Conservation (phyloP, 768 basidiomycete species). For the Suillus discolor region DNA sequence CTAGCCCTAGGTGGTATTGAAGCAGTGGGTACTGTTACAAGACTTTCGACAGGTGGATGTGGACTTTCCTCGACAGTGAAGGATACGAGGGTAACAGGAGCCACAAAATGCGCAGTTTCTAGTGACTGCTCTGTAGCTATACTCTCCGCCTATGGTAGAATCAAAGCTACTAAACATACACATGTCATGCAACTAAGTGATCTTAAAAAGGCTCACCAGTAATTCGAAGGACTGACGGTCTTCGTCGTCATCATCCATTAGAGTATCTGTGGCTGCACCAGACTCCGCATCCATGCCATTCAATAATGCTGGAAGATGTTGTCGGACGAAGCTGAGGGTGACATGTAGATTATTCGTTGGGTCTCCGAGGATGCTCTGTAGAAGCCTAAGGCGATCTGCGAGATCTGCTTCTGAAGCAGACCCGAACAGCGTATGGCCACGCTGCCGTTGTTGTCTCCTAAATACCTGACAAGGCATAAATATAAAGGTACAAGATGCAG, state of each 20-base stretch:
- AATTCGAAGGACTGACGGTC: slow-evolving; percentile 22
- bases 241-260: slow-evolving; percentile 32
- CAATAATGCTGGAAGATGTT: slow-evolving; percentile 34
- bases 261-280: slow-evolving; percentile 8
- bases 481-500: slow-evolving; percentile 38
- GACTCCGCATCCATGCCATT: slow-evolving; percentile 18
- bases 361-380: slow-evolving; percentile 54
- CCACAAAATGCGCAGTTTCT: neutral
- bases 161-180: slow-evolving; percentile 27
- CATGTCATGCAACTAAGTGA: slow-evolving; percentile 25
- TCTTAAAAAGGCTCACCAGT: slow-evolving; percentile 24
- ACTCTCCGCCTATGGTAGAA: slow-evolving; percentile 26
- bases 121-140: slow-evolving; percentile 7
- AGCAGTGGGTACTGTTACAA: slow-evolving; percentile 11
- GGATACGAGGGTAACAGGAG: neutral
- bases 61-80: neutral
- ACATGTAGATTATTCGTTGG: slow-evolving; percentile 47
- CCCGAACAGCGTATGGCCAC: slow-evolving; percentile 14
- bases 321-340: slow-evolving; percentile 35
- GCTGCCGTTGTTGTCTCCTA: slow-evolving; percentile 24
- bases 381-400: slow-evolving; percentile 40
- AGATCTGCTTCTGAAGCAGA: slow-evolving; percentile 30
- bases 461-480: slow-evolving; percentile 28
- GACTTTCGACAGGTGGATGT: neutral
- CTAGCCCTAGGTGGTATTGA: slow-evolving; percentile 3